Conservation (phyloP, 805 yeast genomes). For the Suhomyces kilbournensis region DNA sequence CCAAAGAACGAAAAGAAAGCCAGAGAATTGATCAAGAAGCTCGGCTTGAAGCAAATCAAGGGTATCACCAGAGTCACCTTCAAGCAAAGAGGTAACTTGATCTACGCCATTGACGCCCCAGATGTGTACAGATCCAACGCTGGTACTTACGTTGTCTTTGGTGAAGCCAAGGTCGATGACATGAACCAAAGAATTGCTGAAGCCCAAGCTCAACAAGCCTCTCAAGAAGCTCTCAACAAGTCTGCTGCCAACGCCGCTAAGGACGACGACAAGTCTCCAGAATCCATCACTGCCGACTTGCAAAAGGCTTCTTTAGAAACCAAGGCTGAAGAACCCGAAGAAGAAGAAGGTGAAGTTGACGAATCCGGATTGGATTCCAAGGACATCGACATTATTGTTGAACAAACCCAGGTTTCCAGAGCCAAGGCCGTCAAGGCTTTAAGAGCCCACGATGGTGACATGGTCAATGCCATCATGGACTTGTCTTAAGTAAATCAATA, state of each 20-base stretch:
- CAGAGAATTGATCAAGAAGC: slow-evolving; percentile 81
- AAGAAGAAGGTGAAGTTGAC: slow-evolving; percentile 75
- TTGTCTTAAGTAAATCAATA: slow-evolving; percentile 37
- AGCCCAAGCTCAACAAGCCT: slow-evolving; percentile 75
- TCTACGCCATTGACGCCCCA: slow-evolving; percentile 88
- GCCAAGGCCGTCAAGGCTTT: slow-evolving; percentile 90
- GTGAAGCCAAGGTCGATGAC: slow-evolving; percentile 97
- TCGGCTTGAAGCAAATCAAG: slow-evolving; percentile 84
- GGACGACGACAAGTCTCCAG: slow-evolving; percentile 60
- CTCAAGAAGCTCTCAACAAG: slow-evolving; percentile 43
- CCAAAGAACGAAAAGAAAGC: slow-evolving; percentile 95
- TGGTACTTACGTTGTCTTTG: slow-evolving; percentile 94
- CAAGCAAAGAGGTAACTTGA: slow-evolving; percentile 87
- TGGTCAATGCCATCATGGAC: slow-evolving; percentile 95
- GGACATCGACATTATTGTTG: slow-evolving; percentile 82
- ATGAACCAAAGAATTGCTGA: slow-evolving; percentile 82
- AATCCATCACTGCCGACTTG: slow-evolving; percentile 79
- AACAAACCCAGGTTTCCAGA: slow-evolving; percentile 88
- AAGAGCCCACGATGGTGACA: slow-evolving; percentile 84
- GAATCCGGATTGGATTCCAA: slow-evolving; percentile 78
- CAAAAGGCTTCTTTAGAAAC: slow-evolving; percentile 59
- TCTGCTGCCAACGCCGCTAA: slow-evolving; percentile 40
- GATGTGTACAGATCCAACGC: slow-evolving; percentile 92
- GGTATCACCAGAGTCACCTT: slow-evolving; percentile 95
- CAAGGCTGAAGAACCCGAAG: slow-evolving; percentile 46